Conservation (phyloP, 805 yeast genomes). For the Metschnikowia continentalis region DNA sequence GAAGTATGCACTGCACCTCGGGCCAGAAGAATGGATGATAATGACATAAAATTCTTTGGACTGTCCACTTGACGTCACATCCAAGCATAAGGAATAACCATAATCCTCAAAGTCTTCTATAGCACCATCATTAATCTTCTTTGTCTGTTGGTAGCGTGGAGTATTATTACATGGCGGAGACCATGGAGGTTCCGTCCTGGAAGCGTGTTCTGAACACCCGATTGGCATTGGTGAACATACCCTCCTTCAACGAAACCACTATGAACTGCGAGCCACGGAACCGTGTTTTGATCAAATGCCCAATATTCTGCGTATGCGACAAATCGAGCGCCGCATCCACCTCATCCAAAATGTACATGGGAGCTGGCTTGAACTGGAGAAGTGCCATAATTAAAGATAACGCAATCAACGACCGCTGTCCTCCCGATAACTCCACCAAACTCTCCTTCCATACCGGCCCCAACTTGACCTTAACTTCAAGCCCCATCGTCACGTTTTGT, state of each 20-base stretch:
- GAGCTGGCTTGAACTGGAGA: constrained; percentile 94
- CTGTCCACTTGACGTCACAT: too few species aligned
- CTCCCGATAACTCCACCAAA: constrained; percentile 92
- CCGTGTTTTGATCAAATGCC: constrained; percentile 90
- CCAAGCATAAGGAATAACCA: too few species aligned
- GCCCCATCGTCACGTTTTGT: constrained; percentile 82
- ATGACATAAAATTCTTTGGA: too few species aligned
- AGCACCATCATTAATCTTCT: too few species aligned
- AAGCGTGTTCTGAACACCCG: constrained; percentile 89
- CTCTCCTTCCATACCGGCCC: constrained; percentile 96
- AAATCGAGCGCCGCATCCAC: constrained; percentile 98
- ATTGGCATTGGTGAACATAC: constrained; percentile 97
- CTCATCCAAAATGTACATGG: constrained; percentile 95
- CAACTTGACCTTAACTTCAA: constrained; percentile 83
- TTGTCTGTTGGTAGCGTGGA: too few species aligned
- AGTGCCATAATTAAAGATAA: constrained; percentile 87
- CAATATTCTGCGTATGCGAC: constrained; percentile 96
- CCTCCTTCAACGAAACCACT: constrained; percentile 94
- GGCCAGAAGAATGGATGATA: too few species aligned
- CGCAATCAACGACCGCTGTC: constrained; percentile 93
- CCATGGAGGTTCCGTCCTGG: constrained; percentile 95
- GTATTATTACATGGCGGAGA: constrained; percentile 54
- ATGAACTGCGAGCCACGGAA: constrained; percentile 95
- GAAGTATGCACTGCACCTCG: too few species aligned
- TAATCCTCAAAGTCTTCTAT: too few species aligned